phyloP scores from a whole-genome alignment of 2,329 filamentous ascomycete genomes.

The Fusarium graminum region DNA sequence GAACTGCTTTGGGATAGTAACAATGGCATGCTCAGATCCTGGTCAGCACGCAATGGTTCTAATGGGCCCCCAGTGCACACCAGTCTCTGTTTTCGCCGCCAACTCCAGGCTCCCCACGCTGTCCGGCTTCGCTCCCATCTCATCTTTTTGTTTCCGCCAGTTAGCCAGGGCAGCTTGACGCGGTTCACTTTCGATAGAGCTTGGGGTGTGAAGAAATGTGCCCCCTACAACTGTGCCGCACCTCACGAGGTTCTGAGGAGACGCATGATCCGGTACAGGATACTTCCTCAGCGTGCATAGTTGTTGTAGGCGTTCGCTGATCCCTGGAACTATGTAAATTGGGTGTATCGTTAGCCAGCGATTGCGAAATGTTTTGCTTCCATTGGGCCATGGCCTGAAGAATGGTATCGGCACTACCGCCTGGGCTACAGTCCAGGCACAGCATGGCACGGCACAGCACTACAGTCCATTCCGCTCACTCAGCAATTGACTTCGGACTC shows the following conservation, averaged over 20 bases:
- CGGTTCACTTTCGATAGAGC: slow-evolving; percentile 8
- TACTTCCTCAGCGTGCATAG: slow-evolving; percentile 10
- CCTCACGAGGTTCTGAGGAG: slow-evolving; percentile 26
- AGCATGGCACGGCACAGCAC: neutral
- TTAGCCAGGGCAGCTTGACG: slow-evolving; percentile 28
- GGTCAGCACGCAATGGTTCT: slow-evolving; percentile 49
- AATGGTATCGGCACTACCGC: slow-evolving; percentile 2
- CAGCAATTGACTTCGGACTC: slow-evolving; percentile 26
- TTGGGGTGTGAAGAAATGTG: slow-evolving; percentile 21
- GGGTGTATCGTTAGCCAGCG: slow-evolving; percentile 7
- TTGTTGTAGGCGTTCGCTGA: slow-evolving; percentile 33
- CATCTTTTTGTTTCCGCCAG: slow-evolving; percentile 6
- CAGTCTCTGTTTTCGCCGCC: slow-evolving; percentile 16
- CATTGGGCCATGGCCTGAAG: slow-evolving; percentile 19
- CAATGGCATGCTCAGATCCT: slow-evolving; percentile 49
- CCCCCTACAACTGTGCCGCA: neutral
- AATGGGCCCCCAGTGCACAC: slow-evolving; percentile 19
- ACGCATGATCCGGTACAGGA: slow-evolving; percentile 19
- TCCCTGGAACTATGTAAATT: slow-evolving; percentile 16
- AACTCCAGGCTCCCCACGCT: slow-evolving; percentile 37
- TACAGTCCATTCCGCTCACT: slow-evolving; percentile 4
- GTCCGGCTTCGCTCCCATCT: slow-evolving; percentile 7
- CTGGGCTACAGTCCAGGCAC: slow-evolving; percentile 1
- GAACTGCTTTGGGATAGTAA: slow-evolving; percentile 35
- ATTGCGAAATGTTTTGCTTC: slow-evolving; percentile 9